These are phyloP conservation scores for Epithele typhae DNA, from an alignment of 768 basidiomycete species.

Conservation along the genomic window DNA sequence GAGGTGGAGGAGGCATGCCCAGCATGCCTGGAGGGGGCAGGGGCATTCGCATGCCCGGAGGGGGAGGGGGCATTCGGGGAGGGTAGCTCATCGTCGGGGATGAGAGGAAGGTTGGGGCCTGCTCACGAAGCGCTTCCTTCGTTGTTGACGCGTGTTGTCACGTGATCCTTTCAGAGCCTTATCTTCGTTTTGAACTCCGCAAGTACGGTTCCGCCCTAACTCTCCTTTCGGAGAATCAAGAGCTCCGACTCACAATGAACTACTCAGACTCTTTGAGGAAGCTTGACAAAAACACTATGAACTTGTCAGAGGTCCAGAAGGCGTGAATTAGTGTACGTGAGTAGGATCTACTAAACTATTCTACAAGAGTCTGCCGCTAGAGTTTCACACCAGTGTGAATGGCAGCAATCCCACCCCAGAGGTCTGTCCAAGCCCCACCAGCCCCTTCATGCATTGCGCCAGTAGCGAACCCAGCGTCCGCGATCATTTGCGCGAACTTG, in stretches of 20 bases:
- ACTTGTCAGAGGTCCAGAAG: no score
- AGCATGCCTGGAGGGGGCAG: conserved; percentile 38
- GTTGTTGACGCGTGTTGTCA: conserved; percentile 10
- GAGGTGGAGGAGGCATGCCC: conserved; percentile 30
- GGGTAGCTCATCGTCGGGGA: conserved; percentile 42
- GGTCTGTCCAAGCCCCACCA: conserved; percentile 80
- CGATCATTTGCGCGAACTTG: conserved; percentile 86
- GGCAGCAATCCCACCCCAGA: conserved; percentile 86
- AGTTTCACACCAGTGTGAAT: conserved; percentile 80
- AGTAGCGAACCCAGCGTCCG: conserved; percentile 76
- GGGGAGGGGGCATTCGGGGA: conserved; percentile 51
- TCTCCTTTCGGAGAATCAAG: no score
- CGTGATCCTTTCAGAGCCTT: not conserved
- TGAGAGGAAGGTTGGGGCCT: conserved; percentile 16
- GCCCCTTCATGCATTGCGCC: conserved; percentile 56
- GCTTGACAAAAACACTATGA: no score
- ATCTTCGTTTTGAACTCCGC: conserved; percentile 1
- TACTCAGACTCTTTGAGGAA: no score
- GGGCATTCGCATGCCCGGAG: conserved; percentile 36
- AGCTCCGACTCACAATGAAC: no score
- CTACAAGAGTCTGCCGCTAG: not conserved
- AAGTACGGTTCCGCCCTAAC: no score
- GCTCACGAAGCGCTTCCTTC: conserved; percentile 10
- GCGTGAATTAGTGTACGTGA: no score
- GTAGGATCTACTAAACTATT: no score